Evolutionary conservation across 352 stramenopile species (phyloP), one percentile per base, ranked within the genome.

Genomic region (Pythium insidiosum): DNA sequence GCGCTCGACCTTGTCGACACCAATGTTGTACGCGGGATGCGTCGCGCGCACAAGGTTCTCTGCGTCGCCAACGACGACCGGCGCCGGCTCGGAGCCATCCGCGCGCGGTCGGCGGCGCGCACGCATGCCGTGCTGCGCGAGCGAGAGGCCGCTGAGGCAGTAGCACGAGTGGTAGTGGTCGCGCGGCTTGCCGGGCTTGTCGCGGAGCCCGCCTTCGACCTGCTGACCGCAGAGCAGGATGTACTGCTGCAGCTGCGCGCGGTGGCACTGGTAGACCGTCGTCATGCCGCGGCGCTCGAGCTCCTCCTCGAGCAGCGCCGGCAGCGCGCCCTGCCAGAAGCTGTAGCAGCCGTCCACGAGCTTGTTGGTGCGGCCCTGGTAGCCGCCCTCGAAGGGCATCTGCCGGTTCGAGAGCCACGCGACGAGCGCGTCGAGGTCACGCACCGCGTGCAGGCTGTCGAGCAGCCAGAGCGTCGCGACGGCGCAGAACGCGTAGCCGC

Each of bases 151-250:
- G 51, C 84, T 97, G 13, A 99, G 67, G 53, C 96, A 98, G 76
- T 99, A 99, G 66, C 95, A 99, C 19, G 89, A 97, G 73, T 99
- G 97, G 66, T 99, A 99, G 60, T 98, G 97, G 61, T 99, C 97
- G 38, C 94, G 72, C 6, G 68, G 58, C 63, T 98, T 98, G 39
- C 84, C 93, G 0, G 95, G 93, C 57, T 98, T 98, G 66, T 98
- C 80, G 15, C 78, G 79, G 13, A 98, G 65, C 16, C 94, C 94
- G 29, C 94, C 94, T 48, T 95, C 84, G 42, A 97, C 76, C 58
- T 98, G 85, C 61, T 98, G 94, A 1, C 88, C 85, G 58, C 94
- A 98, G 6, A 97, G 68, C 18, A 98, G 46, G 58, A 97, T 97
- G 55, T 98, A 98, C 54, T 80, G 68, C 49, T 97, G 86, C 38